A percentile compares a stretch with the other conserved stretches of the same genome.
Conservation (phyloP, 805 yeast genomes). For the Schwanniomyces polymorphus region DNA sequence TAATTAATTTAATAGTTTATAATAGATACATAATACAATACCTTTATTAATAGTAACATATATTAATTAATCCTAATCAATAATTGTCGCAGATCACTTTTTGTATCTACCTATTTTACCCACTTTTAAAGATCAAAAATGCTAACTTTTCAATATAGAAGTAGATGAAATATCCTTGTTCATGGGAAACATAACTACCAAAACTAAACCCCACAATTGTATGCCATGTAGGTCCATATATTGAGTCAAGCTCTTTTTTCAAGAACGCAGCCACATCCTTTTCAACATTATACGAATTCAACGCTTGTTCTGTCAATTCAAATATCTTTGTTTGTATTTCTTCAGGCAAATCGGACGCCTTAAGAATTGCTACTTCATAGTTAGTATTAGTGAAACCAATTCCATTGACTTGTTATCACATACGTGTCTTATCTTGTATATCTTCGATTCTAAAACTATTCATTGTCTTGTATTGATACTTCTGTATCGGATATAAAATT, state of each 20-base stretch:
- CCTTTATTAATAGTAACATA: not conserved
- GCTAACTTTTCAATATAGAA: conserved; percentile 72
- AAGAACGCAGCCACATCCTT: conserved; percentile 66
- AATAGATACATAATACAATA: not conserved
- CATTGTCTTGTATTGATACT: not conserved
- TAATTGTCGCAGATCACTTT: not conserved
- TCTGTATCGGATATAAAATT: not conserved
- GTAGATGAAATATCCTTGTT: conserved; percentile 69
- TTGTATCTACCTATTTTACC: conserved; percentile 24
- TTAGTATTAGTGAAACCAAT: conserved; percentile 9
- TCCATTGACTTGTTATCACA: not conserved
- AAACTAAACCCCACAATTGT: conserved; percentile 78
- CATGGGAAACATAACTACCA: conserved; percentile 79
- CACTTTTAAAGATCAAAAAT: conserved; percentile 67
- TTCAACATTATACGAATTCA: conserved; percentile 44
- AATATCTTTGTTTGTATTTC: conserved; percentile 53
- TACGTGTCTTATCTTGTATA: conserved; percentile 8
- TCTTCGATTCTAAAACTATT: conserved; percentile 4
- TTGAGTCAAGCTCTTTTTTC: conserved; percentile 65
- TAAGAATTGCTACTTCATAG: conserved; percentile 31
- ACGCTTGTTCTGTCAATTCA: conserved; percentile 46
- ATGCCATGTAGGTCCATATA: conserved; percentile 76
- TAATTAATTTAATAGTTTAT: not conserved
- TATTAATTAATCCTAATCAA: not conserved
- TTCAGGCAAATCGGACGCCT: conserved; percentile 47